Conservation (phyloP, 371 early-diverging fungal genomes). For the Mucor piriformis region DNA sequence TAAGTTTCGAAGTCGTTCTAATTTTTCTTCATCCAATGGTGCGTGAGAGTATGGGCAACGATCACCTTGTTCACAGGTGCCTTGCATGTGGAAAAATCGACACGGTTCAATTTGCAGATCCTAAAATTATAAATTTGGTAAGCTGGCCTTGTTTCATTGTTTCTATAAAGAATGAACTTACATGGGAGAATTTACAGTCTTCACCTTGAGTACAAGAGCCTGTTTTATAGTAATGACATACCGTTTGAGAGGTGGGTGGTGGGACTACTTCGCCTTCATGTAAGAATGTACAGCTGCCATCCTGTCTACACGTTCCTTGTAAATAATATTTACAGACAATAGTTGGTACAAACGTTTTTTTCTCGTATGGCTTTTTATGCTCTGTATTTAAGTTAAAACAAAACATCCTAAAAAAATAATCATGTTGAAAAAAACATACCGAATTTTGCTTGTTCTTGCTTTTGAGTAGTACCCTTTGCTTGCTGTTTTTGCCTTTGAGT, state of each 20-base stretch:
- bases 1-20: conserved; percentile 16
- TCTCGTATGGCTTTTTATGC: too few species aligned
- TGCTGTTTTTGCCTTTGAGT: too few species aligned
- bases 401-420: too few species aligned
- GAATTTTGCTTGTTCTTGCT: too few species aligned
- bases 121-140: conserved; percentile 7
- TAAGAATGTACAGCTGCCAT: conserved; percentile 19
- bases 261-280: conserved; percentile 4
- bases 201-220: conserved; percentile 29
- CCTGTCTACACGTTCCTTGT: conserved; percentile 4
- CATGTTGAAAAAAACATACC: too few species aligned
- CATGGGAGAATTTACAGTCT: conserved; percentile 37
- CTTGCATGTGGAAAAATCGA: conserved; percentile 37
- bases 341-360: background rate
- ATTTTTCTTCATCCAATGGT: conserved; percentile 12
- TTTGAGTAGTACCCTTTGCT: too few species aligned
- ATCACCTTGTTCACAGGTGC: conserved; percentile 22
- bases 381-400: too few species aligned
- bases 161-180: conserved; percentile 8
- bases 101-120: conserved; percentile 41
- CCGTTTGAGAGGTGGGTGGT: background rate
- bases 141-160: background rate
- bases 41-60: conserved; percentile 40
- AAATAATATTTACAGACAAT: conserved; percentile 4
- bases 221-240: conserved; percentile 35